Evolutionary conservation across 2,329 filamentous ascomycete species (phyloP).

Genomic region (Aspergillus sp.): DNA sequence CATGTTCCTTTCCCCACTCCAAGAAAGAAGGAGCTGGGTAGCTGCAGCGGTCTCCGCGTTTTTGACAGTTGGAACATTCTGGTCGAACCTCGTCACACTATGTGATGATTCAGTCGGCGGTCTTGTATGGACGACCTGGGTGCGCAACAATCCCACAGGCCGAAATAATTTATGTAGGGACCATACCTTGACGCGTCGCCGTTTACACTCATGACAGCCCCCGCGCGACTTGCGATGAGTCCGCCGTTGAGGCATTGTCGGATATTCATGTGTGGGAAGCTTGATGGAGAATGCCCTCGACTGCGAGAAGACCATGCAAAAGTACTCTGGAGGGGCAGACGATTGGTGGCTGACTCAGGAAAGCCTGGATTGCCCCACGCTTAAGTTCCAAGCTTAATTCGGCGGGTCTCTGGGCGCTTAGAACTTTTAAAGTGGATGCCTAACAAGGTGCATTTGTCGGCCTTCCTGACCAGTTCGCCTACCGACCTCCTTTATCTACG

Average conservation of each 20-base stretch:
- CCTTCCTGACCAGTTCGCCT: too few relatives aligned
- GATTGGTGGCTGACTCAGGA: not conserved
- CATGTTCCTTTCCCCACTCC: slow-evolving; percentile 8
- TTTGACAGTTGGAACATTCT: slow-evolving; percentile 16
- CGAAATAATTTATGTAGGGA: not conserved
- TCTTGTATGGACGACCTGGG: not conserved
- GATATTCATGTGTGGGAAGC: not conserved
- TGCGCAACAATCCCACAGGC: too few relatives aligned
- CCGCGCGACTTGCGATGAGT: slow-evolving; percentile 22
- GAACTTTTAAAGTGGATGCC: too few relatives aligned
- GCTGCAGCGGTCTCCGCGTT: slow-evolving; percentile 17
- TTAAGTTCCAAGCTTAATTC: not conserved
- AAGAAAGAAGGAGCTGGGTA: slow-evolving; percentile 13
- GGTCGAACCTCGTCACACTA: slow-evolving; percentile 24
- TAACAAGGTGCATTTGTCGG: too few relatives aligned
- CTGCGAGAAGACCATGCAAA: too few relatives aligned
- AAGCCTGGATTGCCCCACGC: not conserved
- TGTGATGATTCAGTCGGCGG: not conserved
- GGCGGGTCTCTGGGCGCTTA: not conserved
- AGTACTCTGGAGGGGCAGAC: not conserved
- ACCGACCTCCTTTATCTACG: too few relatives aligned
- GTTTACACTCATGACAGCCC: slow-evolving; percentile 22
- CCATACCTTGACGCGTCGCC: slow-evolving; percentile 22
- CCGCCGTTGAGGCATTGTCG: slow-evolving; percentile 14
- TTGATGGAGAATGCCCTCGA: too few relatives aligned